These are phyloP conservation scores for Penicillium robsamsonii DNA, from an alignment of 495 filamentous ascomycete species.

Conservation along the genomic window DNA sequence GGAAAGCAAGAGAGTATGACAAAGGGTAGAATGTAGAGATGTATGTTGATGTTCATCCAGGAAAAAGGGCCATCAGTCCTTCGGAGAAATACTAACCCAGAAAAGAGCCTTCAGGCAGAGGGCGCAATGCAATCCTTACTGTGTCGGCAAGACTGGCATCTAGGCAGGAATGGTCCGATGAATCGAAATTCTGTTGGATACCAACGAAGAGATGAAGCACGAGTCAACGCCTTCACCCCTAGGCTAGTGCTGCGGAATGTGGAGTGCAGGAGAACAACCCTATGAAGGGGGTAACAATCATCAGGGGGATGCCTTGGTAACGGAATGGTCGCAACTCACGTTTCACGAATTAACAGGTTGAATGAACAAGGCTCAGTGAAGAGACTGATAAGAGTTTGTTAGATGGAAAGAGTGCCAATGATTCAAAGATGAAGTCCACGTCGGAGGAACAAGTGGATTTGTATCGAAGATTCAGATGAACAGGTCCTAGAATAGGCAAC, in stretches of 20 bases:
- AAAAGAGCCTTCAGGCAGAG: conserved; percentile 49
- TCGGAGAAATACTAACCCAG: conserved; percentile 47
- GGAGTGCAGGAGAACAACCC: conserved; percentile 45
- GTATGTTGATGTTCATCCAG: conserved; percentile 25
- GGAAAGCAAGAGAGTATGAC: conserved; percentile 6
- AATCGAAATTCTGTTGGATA: conserved; percentile 39
- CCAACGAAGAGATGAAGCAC: conserved; percentile 59
- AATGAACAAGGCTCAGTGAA: conserved; percentile 18
- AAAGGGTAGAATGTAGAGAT: conserved; percentile 20
- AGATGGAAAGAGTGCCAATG: conserved; percentile 16
- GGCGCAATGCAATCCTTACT: conserved; percentile 62
- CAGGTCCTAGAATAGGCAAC: conserved; percentile 10
- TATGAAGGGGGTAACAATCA: conserved; percentile 46
- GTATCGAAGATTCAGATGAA: conserved; percentile 11
- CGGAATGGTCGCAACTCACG: conserved; percentile 39
- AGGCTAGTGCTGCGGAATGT: conserved; percentile 55
- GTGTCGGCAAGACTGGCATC: conserved; percentile 59
- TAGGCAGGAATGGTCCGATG: conserved; percentile 52
- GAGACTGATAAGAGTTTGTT: conserved; percentile 19
- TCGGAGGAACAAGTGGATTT: conserved; percentile 5
- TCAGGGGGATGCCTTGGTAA: conserved; percentile 39
- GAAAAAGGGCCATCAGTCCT: conserved; percentile 23
- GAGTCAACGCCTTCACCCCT: conserved; percentile 71
- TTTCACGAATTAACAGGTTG: conserved; percentile 40
- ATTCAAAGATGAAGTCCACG: conserved; percentile 24